Base-by-base conservation (phyloP, 192 early-diverging fungal genomes). In the Coemansia sp. region DNA sequence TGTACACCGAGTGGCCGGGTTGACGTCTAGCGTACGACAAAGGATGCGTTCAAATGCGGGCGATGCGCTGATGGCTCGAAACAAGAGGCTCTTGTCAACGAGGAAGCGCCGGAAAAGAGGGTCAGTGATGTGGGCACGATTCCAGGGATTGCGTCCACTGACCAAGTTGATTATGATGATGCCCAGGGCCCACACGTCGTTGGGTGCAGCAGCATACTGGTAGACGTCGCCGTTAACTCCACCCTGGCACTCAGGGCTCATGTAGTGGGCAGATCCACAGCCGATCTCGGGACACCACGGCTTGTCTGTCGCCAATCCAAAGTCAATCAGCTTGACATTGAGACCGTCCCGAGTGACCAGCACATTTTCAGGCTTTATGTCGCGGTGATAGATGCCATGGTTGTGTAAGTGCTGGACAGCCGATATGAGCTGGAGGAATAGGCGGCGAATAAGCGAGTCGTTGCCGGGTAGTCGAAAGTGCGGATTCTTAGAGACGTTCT, bases 341-440 rank as follows among this genome's bases (percentile, higher is more conserved):
- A 80, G 62, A 0, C 73, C 69, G 57, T 81, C 79, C 29, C 69
- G 70, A 16, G 87, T 88, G 0, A 87, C 83, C 31, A 97, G 83
- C 33, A 95, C 87, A 74, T 98, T 98, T 80, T 98, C 96, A n/a
- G 94, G 93, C 84, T 92, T 98, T 66, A 98, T 85, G 74, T 98
- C 97, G 49, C 97, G 90, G 72, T 98, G 97, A 75, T 93, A 95
- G 55, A 96, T 87, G 20, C 91, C 91, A 64, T 88, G 72, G 16
- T 68, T 63, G 73, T 98, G 97, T 74, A 90, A 90, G 85, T 95
- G 89, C 24, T 84, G 85, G 16, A 98, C 75, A 20, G 94, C 93
- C 41, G 90, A 87, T 16, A 92, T 84, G 60, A 96, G 90, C 73
- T 95, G 94, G 27, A 87, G 68, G 69, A 95, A 95, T 13, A 93